Percentiles rank a stretch among this genome's conserved stretches.
Evolutionary conservation across 441 rosid genomes (phyloP).

Genomic region (Breynia disticha): DNA sequence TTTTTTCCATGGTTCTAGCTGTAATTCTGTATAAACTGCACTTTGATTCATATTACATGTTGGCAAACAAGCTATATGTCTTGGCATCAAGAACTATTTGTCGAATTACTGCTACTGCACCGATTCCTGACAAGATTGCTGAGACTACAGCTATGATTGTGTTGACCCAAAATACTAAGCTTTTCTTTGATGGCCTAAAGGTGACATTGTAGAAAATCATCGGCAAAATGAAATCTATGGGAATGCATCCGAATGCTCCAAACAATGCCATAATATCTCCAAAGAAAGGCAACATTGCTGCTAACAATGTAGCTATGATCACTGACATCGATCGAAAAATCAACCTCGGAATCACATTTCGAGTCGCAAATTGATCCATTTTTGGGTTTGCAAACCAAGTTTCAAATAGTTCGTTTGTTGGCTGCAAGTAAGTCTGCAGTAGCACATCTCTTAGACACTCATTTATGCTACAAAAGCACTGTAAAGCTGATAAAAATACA

Average conservation of each 20-base stretch:
- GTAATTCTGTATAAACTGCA: no score
- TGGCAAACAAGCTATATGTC: slow-evolving; percentile 35
- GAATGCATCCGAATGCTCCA: slow-evolving; percentile 50
- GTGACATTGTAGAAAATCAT: slow-evolving; percentile 35
- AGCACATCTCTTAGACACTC: not conserved
- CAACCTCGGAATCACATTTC: slow-evolving; percentile 38
- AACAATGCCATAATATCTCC: slow-evolving; percentile 46
- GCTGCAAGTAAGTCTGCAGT: slow-evolving; percentile 41
- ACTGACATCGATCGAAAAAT: slow-evolving; percentile 30
- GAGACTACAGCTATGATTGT: slow-evolving; percentile 24
- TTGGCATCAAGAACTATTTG: slow-evolving; percentile 40
- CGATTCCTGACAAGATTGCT: slow-evolving; percentile 23
- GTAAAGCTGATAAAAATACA: not conserved
- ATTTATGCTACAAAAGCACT: not conserved
- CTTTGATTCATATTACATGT: slow-evolving; percentile 14
- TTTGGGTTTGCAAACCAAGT: slow-evolving; percentile 32
- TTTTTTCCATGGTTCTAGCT: no score
- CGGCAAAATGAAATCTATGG: slow-evolving; percentile 43
- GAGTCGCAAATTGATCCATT: slow-evolving; percentile 30
- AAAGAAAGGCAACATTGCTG: slow-evolving; percentile 56
- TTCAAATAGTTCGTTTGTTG: slow-evolving; percentile 42
- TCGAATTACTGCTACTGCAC: slow-evolving; percentile 36
- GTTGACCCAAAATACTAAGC: slow-evolving; percentile 33
- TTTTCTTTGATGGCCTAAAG: slow-evolving; percentile 33
- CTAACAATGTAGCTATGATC: slow-evolving; percentile 19